A percentile compares a stretch with the other conserved stretches of the same genome.
Evolutionary conservation across 1,139 yeast genomes (phyloP).

Genomic region (Suhomyces anneliseae): DNA sequence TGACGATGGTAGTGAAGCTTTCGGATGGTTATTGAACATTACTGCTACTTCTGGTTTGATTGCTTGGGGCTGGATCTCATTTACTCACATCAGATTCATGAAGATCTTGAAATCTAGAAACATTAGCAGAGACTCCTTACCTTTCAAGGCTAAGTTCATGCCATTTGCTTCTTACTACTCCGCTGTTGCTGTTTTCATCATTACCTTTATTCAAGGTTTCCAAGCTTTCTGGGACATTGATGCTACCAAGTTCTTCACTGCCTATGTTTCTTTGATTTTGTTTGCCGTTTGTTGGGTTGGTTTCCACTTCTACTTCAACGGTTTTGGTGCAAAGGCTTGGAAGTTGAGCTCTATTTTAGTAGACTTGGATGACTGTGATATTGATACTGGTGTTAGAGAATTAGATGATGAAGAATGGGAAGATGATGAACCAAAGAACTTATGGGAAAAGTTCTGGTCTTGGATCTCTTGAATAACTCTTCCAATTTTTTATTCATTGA

Average conservation of each 20-base stretch:
- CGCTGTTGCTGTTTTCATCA: conserved; percentile 47
- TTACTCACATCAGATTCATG: conserved; percentile 70
- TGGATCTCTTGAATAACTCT: conserved; percentile 11
- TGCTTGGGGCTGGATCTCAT: conserved; percentile 69
- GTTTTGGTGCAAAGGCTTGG: conserved; percentile 34
- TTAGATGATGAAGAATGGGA: conserved; percentile 55
- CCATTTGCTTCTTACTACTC: conserved; percentile 67
- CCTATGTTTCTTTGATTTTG: conserved; percentile 63
- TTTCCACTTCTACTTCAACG: conserved; percentile 52
- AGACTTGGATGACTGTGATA: conserved; percentile 57
- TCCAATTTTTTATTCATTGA: no score
- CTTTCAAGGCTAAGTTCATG: conserved; percentile 67
- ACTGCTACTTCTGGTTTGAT: conserved; percentile 76
- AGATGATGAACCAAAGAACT: conserved; percentile 42
- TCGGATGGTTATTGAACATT: conserved; percentile 81
- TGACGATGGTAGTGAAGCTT: conserved; percentile 64
- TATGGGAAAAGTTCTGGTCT: conserved; percentile 58
- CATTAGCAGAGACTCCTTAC: conserved; percentile 62
- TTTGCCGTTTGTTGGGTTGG: conserved; percentile 52
- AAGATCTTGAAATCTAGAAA: conserved; percentile 52
- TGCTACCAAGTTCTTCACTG: conserved; percentile 59
- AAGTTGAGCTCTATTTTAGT: conserved; percentile 35
- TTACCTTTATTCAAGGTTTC: conserved; percentile 72
- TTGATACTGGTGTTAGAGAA: conserved; percentile 60
- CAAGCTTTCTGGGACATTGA: conserved; percentile 55